Evolutionary conservation across 129 eudicot genomes (phyloP).

Genomic region (Apium graveolens): DNA sequence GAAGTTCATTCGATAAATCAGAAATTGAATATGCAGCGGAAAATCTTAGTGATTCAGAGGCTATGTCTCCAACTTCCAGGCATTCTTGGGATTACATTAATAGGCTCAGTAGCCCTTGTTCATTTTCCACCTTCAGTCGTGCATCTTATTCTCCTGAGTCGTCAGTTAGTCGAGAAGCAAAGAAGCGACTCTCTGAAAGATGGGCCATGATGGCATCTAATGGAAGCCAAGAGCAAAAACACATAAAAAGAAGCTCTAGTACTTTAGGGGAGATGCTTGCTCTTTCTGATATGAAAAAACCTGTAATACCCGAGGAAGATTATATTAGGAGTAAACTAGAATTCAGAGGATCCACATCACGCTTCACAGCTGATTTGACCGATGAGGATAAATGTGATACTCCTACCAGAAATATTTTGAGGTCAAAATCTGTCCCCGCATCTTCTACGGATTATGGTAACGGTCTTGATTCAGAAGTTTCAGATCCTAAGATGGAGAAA

Average conservation of each 20-base stretch:
- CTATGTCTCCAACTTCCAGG: conserved; percentile 67
- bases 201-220: conserved; percentile 85
- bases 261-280: conserved; percentile 99
- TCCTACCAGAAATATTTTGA: conserved; percentile 45
- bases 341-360: conserved; percentile 27
- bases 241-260: conserved; percentile 65
- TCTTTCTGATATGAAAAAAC: conserved; percentile 63
- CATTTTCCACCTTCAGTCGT: conserved; percentile 66
- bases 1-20: conserved; percentile 80
- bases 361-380: conserved; percentile 21
- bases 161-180: conserved; percentile 91
- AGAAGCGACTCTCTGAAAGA: conserved; percentile 97
- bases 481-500: conserved; percentile 28
- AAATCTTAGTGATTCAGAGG: conserved; percentile 83
- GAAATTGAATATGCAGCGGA: conserved; percentile 64
- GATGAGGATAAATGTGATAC: conserved; percentile 21
- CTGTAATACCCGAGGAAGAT: conserved; percentile 30
- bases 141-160: conserved; percentile 90
- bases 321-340: conserved; percentile 19
- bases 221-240: conserved; percentile 57
- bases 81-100: conserved; percentile 92
- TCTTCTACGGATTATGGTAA: conserved; percentile 39
- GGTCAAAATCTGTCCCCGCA: conserved; percentile 84
- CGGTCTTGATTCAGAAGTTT: conserved; percentile 24
- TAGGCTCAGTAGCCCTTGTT: conserved; percentile 54